phyloP scores from a whole-genome alignment of 2,329 filamentous ascomycete species.

The Phaeophleospora eucalypticola region DNA sequence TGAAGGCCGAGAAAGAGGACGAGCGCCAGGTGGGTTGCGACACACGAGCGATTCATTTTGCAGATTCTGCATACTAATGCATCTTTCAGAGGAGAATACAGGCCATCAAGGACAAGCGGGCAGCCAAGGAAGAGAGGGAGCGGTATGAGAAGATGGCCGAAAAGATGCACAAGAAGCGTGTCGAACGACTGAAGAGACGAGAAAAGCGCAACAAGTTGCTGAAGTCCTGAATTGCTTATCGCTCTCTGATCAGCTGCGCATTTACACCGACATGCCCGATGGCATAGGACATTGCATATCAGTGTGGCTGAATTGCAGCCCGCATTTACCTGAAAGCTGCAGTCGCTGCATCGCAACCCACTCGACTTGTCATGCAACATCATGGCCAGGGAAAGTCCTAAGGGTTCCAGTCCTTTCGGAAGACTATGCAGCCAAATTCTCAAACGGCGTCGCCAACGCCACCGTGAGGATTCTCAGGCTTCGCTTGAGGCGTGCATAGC shows the following conservation, averaged over 20 bases:
- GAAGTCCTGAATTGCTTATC: constrained; percentile 42
- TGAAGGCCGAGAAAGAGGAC: constrained; percentile 94
- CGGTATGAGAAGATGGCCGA: constrained; percentile 90
- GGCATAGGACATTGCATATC: neutral
- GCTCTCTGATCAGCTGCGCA: neutral
- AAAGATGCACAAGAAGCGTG: constrained; percentile 95
- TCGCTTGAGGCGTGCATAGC: no score
- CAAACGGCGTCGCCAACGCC: no score
- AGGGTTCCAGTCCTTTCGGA: no score
- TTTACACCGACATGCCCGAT: neutral
- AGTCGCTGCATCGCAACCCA: no score
- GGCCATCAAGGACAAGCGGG: constrained; percentile 77
- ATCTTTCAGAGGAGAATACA: constrained; percentile 64
- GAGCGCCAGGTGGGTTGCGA: constrained; percentile 65
- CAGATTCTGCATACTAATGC: constrained; percentile 14
- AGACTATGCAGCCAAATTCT: no score
- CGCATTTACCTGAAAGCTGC: no score
- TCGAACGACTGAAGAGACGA: constrained; percentile 87
- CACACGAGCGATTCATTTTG: neutral
- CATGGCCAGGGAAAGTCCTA: no score
- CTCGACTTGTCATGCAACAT: no score
- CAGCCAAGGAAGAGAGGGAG: constrained; percentile 87
- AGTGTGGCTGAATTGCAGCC: no score
- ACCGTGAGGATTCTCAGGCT: no score
- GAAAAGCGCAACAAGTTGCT: constrained; percentile 91